A percentile compares a stretch with the other conserved stretches of the same genome.
Evolutionary conservation across 495 filamentous ascomycete genomes (phyloP).

Genomic region (Rhizodiscina lignyota): DNA sequence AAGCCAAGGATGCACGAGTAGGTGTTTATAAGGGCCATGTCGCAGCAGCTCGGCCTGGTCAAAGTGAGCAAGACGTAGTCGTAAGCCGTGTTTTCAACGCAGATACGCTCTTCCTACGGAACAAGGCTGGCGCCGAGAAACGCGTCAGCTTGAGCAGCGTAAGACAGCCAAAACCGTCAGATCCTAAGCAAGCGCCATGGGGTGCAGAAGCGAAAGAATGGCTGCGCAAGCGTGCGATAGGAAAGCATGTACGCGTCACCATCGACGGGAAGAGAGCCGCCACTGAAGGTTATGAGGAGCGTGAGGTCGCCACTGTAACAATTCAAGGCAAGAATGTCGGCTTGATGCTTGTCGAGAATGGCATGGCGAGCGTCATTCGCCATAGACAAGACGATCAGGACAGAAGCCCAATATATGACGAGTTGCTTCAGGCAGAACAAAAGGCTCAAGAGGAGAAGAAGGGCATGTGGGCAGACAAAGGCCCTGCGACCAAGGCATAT

Average conservation of each 20-base stretch:
- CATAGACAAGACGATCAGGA: slow-evolving; percentile 88
- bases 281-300: slow-evolving; percentile 79
- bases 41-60: slow-evolving; percentile 35
- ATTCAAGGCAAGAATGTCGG: slow-evolving; percentile 76
- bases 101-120: slow-evolving; percentile 74
- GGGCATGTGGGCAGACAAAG: slow-evolving; percentile 86
- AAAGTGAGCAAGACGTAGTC: slow-evolving; percentile 53
- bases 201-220: slow-evolving; percentile 91
- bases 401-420: slow-evolving; percentile 83
- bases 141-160: slow-evolving; percentile 85
- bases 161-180: slow-evolving; percentile 71
- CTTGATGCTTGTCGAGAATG: slow-evolving; percentile 71
- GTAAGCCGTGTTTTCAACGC: slow-evolving; percentile 76
- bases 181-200: slow-evolving; percentile 71
- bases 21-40: slow-evolving; percentile 68
- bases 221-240: slow-evolving; percentile 81
- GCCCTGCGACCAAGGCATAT: slow-evolving; percentile 61
- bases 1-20: slow-evolving; percentile 54
- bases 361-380: slow-evolving; percentile 81
- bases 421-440: slow-evolving; percentile 78
- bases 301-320: slow-evolving; percentile 80
- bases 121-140: slow-evolving; percentile 70
- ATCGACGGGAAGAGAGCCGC: slow-evolving; percentile 86
- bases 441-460: slow-evolving; percentile 68
- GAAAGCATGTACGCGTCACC: slow-evolving; percentile 76